These are phyloP conservation scores for Tetramitus jugosus DNA, from an alignment of 208 protist genomes.

Conservation along the genomic window DNA sequence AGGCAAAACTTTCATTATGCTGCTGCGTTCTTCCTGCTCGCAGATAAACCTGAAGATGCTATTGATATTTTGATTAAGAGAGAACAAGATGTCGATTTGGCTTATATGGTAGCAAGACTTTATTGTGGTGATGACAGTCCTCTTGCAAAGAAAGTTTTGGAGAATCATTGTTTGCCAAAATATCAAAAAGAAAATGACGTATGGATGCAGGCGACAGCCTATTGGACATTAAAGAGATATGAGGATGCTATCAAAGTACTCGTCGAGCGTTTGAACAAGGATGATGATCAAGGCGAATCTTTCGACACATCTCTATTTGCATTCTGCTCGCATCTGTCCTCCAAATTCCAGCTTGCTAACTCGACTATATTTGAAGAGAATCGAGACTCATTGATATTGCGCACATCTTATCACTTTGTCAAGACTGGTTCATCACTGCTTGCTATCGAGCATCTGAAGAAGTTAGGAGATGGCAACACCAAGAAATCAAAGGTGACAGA, in stretches of 20 bases:
- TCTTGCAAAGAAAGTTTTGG: background rate
- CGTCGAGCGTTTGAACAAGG: background rate
- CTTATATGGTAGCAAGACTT: slow-evolving; percentile 32
- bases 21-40: slow-evolving; percentile 80
- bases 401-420: background rate
- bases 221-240: slow-evolving; percentile 5
- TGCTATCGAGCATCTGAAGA: background rate
- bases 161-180: background rate
- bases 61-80: slow-evolving; percentile 51
- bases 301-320: no score
- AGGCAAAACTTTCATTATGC: slow-evolving; percentile 72
- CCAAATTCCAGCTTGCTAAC: background rate
- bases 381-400: background rate
- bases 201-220: background rate
- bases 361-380: background rate
- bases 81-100: slow-evolving; percentile 34
- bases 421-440: background rate
- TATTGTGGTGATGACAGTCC: slow-evolving; percentile 25
- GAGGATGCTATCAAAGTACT: background rate
- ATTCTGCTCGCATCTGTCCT: background rate
- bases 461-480: background rate
- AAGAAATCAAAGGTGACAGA: no score
- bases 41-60: slow-evolving; percentile 63
- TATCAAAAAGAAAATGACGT: background rate
- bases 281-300: no score